Percentiles rank a stretch among this genome's conserved stretches.
phyloP scores from a whole-genome alignment of 192 early-diverging fungal species.

The Gryganskiella cystojenkinii region DNA sequence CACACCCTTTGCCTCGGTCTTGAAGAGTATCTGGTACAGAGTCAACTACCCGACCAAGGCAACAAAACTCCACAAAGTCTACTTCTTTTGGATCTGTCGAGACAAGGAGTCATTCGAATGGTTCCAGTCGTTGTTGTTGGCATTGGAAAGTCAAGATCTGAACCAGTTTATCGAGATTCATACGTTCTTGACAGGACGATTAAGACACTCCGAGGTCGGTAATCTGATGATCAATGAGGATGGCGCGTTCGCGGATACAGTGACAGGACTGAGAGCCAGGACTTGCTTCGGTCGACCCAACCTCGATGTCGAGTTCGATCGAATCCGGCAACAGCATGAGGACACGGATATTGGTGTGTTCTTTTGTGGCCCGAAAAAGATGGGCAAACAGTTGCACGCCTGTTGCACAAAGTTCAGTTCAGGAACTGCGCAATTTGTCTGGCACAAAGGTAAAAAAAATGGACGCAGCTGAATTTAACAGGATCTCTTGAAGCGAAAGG shows the following conservation, averaged over 20 bases:
- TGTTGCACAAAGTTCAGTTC: conserved; percentile 53
- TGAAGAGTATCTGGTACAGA: conserved; percentile 80
- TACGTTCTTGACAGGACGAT: conserved; percentile 75
- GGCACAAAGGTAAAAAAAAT: conserved; percentile 41
- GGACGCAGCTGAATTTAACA: not conserved
- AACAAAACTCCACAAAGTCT: conserved; percentile 70
- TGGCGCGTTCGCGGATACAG: conserved; percentile 55
- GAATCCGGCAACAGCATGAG: conserved; percentile 54
- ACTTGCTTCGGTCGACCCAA: conserved; percentile 63
- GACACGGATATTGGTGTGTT: conserved; percentile 79
- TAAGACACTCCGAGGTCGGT: conserved; percentile 70
- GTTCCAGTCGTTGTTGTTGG: conserved; percentile 81
- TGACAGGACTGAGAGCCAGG: conserved; percentile 57
- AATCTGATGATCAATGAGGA: conserved; percentile 69
- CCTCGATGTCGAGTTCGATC: conserved; percentile 57
- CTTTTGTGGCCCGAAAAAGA: conserved; percentile 79
- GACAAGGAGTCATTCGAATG: conserved; percentile 81
- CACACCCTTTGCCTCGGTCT: conserved; percentile 78
- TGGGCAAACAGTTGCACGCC: conserved; percentile 57
- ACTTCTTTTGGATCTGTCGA: conserved; percentile 84
- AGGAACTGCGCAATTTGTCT: conserved; percentile 39
- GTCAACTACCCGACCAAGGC: conserved; percentile 65
- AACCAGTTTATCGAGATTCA: conserved; percentile 73
- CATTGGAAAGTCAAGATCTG: conserved; percentile 71
- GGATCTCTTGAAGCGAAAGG: not conserved